Evolutionary conservation across 2,329 filamentous ascomycete species (phyloP), one percentile per base, ranked within the genome.

Genomic region (Arthrobotrys sphaeroides): DNA sequence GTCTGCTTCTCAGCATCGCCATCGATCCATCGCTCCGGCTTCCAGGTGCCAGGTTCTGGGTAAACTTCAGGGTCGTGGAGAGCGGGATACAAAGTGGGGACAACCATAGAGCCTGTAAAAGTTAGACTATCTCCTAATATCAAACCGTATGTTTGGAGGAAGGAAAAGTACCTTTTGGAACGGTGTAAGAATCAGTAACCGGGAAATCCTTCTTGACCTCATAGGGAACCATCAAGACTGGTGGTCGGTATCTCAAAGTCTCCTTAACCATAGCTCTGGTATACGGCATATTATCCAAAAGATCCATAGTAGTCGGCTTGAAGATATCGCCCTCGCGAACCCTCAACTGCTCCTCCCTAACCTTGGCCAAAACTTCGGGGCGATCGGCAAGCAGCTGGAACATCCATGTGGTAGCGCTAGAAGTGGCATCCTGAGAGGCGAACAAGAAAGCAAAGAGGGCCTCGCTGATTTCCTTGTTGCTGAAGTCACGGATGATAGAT

Each of bases 141-240:
- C 43, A 22, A 10, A 18, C 16, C 3, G n/a, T 10, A 18, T 9
- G 2, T 18, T 3, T 55, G 10, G 26, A 4, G 28, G 9, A 55
- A 47, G 20, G 26, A 13, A 60, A 43, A 42, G 78, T 81, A 88
- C 88, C 91, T 86, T 98, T 98, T 80, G 92, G 92, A 59, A 94
- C 90, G n/a, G 93, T 97, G 84, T 98, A 97, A 36, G 86, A 87
- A 36, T 91, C 88, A 24, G 91, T 93, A 80, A 99, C 90, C 59
- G 94, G 94, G 87, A 98, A 99, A 67, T 91, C 85, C 86, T 96
- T 97, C 90, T 98, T 98, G 78, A 90, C 92, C 77, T 94, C 83
- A 83, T 98, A 98, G 33, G 95, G 95, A 59, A 97, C 92, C 93
- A 99, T 97, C 83, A 97, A 88, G 80, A 99, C 95, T 68, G 95